Evolutionary conservation across 2,329 filamentous ascomycete species (phyloP), one percentile per base, ranked within the genome.

Genomic region (Penicillium sp.): DNA sequence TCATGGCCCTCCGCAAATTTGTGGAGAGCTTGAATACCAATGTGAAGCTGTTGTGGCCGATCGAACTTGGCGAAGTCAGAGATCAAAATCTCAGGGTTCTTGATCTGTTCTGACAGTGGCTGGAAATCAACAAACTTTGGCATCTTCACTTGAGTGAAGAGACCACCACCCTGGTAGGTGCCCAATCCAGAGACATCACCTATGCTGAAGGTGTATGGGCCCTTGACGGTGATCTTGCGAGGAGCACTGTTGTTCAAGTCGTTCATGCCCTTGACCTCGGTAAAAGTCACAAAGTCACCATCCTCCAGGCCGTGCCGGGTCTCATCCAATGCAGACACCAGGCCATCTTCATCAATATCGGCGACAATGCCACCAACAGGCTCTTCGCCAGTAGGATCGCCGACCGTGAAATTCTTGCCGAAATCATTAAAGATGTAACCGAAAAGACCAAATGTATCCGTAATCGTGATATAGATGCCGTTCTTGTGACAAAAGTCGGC

Each of bases 1-100:
- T 79, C 77, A 69, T 96, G 88, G 37, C 83, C 80, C 68, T 92
- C 87, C 13, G 85, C 87, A 76, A 96, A 99, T 37, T 88, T 87
- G 74, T 97, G 92, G 7, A 99, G 83, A 10, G 95, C 93, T 78
- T 98, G 93, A 71, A 98, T 89, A 60, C 92, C 95, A 61, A 96
- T 81, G 74, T 99, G 95, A 24, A 99, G 85, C 76, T 98, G 92
- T 66, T 89, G 87, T 1, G 95, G 95, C 47, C 95, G 89, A 76
- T 98, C 95, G 66, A 97, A 98, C 77, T 99, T 99, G 77, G 95
- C 95, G 73, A 93, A 99, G 75, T 99, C 95, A 22, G 95, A 96
- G 60, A 96, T 86, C 70, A 98, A 79, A 64, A 96, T 87, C 70
- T 97, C 94, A 2, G 95, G 95, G 58, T 92, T 90, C 77, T 91